Percentiles rank a stretch among this genome's conserved stretches.
Conservation (phyloP, 441 rosid genomes). For the Syzygium malaccense region DNA sequence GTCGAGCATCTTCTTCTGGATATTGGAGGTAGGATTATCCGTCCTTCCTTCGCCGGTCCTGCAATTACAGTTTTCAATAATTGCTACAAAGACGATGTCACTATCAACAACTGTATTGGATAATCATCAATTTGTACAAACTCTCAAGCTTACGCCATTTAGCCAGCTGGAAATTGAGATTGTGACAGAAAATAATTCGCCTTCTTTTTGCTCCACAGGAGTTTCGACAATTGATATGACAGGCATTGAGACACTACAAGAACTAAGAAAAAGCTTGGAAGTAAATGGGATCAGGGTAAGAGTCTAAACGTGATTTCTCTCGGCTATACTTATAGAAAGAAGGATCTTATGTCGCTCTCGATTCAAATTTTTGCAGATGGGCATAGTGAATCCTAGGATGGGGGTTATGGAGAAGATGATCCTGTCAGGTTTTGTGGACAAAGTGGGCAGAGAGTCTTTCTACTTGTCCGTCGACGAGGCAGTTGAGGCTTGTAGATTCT, state of each 20-base stretch:
- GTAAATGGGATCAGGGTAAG: slow-evolving; percentile 46
- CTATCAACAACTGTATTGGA: not conserved
- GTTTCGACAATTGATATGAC: slow-evolving; percentile 70
- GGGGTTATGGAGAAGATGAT: slow-evolving; percentile 83
- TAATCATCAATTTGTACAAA: not conserved
- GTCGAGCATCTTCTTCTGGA: slow-evolving; percentile 65
- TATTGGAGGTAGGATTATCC: slow-evolving; percentile 39
- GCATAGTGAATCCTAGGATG: slow-evolving; percentile 62
- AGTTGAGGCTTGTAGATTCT: slow-evolving; percentile 34
- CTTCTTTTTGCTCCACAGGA: slow-evolving; percentile 23
- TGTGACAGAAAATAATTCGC: not conserved
- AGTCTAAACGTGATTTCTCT: not conserved
- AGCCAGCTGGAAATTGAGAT: not conserved
- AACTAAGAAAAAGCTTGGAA: slow-evolving; percentile 39
- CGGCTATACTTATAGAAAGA: not conserved
- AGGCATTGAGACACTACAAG: slow-evolving; percentile 58
- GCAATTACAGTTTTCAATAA: not conserved
- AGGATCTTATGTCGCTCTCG: not conserved
- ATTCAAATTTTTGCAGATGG: slow-evolving; percentile 28
- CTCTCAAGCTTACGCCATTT: not conserved
- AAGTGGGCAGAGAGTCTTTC: slow-evolving; percentile 45
- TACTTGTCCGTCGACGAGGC: slow-evolving; percentile 68
- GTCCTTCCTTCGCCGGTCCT: not conserved
- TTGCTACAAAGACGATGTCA: not conserved
- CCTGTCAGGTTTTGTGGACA: slow-evolving; percentile 43